Base-by-base conservation (phyloP, 305 asterid species). In the Fraxinus ornus region DNA sequence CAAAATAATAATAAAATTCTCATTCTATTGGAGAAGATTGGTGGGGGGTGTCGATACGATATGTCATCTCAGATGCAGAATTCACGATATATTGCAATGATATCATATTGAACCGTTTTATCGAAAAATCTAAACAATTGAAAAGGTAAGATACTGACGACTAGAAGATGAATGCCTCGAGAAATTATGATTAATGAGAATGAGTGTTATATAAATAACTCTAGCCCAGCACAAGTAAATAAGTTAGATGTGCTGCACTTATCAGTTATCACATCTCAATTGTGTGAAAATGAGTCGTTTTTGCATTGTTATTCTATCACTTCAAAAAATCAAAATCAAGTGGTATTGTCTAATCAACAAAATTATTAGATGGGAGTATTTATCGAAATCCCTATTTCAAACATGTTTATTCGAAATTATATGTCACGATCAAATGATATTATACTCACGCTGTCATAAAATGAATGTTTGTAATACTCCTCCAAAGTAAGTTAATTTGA, bases 211-310 rank as follows among this genome's bases (percentile, higher is more conserved):
- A 21, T 17, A 49, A 49, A 15, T 49, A 49, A 13, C 21, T 49
- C 60, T 49, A 49, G 60, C 21, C 21, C 21, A 49, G 21, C 17
- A 44, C 1, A 17, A 52, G 3, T 52, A 68, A 39, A 41, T 71
- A 80, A 75, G 47, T 72, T 79, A 60, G 76, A 47, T 52, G 81
- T 33, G 72, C 24, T 26, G 57, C n/a, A n/a, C n/a, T n/a, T n/a
- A n/a, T n/a, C 49, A 30, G 12, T 49, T 24, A 3, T 80, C 52
- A 70, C 36, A 47, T 75, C 76, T 33, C 47, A 57, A 70, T 77
- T 35, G 76, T 15, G 17, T 17, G 64, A 55, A 55, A 55, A n/a
- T n/a, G n/a, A 55, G 64, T n/a, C 10, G 0, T 55, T 55, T 55
- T 39, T 44, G 55, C n/a, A 13, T 47, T 13, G 57, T 47, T 17